Evolutionary conservation across 352 stramenopile genomes (phyloP), one percentile per base, ranked within the genome.

Genomic region (Globisporangium cederbergense): DNA sequence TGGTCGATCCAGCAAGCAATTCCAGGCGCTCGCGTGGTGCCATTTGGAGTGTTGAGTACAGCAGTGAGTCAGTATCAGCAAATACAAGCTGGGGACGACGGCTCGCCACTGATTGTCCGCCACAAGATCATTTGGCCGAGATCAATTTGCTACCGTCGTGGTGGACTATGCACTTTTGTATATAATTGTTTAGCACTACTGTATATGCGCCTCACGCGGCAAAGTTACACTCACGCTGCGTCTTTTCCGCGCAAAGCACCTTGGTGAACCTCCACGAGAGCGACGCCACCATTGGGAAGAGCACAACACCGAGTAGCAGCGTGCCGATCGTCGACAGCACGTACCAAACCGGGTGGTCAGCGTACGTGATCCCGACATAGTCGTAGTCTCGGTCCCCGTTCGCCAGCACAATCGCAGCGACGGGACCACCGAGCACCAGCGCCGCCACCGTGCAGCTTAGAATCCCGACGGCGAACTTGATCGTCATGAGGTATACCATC

Each of bases 401-500:
- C 42, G 54, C 38, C n/a, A 47, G 6, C 16, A 46, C 62, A 4
- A 78, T 63, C 49, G 75, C 71, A n/a, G 7, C 1, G 10, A 86
- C 64, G 2, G 77, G 77, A 2, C 75, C 55, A 13, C 75, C 54
- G 2, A 79, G 42, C 40, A 74, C 40, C n/a, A 32, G 72, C 2
- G 64, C 32, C 14, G 74, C 55, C 18, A 77, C 66, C 28, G 70
- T 47, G 52, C 64, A 47, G 46, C 78, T 82, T 32, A 82, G 46
- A 25, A 71, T 62, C 0, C 71, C 76, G 30, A 78, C 34, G 3
- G 55, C 67, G 49, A 87, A 72, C 65, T 87, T 87, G 43, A 83
- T 38, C 7, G 70, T 77, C 8, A 42, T 46, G 42, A 84, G 78
- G 67, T 87, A 84, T 42, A 83, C 34, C 58, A 87, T 79, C 49